A percentile compares a stretch with the other conserved stretches of the same genome.
These are phyloP conservation scores for Omphalotus olearius DNA, from an alignment of 1,284 basidiomycete genomes.

Conservation along the genomic window DNA sequence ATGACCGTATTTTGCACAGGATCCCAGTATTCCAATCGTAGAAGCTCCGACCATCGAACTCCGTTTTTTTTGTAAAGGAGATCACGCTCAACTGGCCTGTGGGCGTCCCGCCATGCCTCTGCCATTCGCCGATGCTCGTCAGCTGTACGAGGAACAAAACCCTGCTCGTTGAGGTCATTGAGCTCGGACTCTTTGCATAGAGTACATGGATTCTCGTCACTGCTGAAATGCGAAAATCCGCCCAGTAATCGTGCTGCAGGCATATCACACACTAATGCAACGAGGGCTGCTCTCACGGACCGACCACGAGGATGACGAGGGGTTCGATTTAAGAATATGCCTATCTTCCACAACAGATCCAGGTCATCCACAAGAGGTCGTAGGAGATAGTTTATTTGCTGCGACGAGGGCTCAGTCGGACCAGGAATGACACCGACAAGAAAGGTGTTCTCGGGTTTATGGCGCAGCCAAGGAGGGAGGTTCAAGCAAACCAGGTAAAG, in stretches of 20 bases:
- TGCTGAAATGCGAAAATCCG: constrained; percentile 25
- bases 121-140: constrained; percentile 20
- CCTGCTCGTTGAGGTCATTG: constrained; percentile 20
- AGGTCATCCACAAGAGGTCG: constrained; percentile 38
- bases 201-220: constrained; percentile 27
- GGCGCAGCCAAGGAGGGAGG: constrained; percentile 28
- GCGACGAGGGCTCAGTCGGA: constrained; percentile 23
- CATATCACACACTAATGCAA: constrained; percentile 31
- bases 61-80: constrained; percentile 19
- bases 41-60: constrained; percentile 30
- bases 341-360: constrained; percentile 33
- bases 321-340: constrained; percentile 21
- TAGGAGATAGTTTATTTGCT: constrained; percentile 27
- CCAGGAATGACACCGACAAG: constrained; percentile 33
- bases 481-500: constrained; percentile 33
- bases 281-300: constrained; percentile 21
- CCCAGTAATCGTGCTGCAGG: constrained; percentile 30
- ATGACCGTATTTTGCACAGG: constrained; percentile 26
- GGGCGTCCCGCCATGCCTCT: constrained; percentile 20
- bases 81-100: constrained; percentile 13
- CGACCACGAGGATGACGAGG: constrained; percentile 18
- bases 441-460: constrained; percentile 31
- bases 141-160: constrained; percentile 8
- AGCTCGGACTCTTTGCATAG: constrained; percentile 27
- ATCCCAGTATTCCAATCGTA: constrained; percentile 35